Evolutionary conservation across 2,329 filamentous ascomycete genomes (phyloP).

Genomic region (Aaosphaeria pasadenensis): DNA sequence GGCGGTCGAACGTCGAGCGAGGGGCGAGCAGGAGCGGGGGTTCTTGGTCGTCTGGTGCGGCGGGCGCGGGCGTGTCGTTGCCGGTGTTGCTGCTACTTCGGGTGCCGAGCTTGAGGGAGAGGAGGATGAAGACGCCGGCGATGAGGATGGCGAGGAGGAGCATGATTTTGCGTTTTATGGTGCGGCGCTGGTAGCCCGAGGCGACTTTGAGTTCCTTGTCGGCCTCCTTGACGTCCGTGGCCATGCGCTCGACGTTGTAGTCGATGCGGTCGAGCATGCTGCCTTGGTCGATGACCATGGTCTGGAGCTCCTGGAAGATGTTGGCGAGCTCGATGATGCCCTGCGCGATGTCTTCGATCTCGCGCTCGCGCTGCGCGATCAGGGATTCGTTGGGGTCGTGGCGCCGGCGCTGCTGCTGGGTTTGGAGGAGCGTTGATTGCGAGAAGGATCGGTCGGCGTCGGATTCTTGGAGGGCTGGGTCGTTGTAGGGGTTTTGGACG

Average conservation of each 20-base stretch:
- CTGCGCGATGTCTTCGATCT: conserved; percentile 97
- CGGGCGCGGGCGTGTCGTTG: conserved; percentile 11
- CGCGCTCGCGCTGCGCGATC: conserved; percentile 88
- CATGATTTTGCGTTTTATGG: conserved; percentile 89
- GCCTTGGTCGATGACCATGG: conserved; percentile 67
- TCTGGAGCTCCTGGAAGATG: conserved; percentile 93
- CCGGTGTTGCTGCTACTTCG: conserved; percentile 25
- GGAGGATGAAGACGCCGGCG: conserved; percentile 80
- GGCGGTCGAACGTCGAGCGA: neutral
- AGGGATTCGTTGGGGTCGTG: conserved; percentile 69
- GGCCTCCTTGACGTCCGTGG: conserved; percentile 86
- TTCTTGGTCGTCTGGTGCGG: conserved; percentile 14
- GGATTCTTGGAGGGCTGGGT: conserved; percentile 82
- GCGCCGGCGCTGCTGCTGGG: conserved; percentile 59
- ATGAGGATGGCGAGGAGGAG: conserved; percentile 82
- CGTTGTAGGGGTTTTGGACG: conserved; percentile 65
- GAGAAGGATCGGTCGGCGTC: conserved; percentile 92
- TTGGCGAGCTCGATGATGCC: conserved; percentile 97
- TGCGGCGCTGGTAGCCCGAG: conserved; percentile 82
- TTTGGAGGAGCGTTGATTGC: conserved; percentile 81
- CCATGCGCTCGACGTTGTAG: conserved; percentile 96
- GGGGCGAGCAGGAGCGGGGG: conserved; percentile 9
- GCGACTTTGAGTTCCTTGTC: conserved; percentile 88
- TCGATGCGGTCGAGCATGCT: conserved; percentile 52
- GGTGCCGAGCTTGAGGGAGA: conserved; percentile 71